These are phyloP conservation scores for Dendryphion nanum DNA, from an alignment of 2,329 filamentous ascomycete genomes.

Conservation along the genomic window DNA sequence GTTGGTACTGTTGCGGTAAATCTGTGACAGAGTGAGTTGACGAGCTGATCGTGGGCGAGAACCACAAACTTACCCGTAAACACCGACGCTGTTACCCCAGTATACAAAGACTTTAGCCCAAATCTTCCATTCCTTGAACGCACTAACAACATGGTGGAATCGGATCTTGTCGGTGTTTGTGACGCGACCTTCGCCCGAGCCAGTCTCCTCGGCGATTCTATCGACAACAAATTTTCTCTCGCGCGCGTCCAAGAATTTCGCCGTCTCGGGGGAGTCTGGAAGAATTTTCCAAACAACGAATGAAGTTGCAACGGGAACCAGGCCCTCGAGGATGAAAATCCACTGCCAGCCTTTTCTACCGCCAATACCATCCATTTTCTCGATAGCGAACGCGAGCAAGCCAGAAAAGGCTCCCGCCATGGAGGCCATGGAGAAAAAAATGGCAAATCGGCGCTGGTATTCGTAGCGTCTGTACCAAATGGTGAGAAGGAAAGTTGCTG, in stretches of 20 bases:
- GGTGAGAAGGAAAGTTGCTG: neutral
- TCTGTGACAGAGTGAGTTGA: neutral
- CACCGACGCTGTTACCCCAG: conserved; percentile 2
- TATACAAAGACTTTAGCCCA: conserved; percentile 4
- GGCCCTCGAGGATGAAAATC: conserved; percentile 58
- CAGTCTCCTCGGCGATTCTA: conserved; percentile 1
- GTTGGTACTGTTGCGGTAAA: neutral
- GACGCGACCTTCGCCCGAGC: conserved; percentile 1
- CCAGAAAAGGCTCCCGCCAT: conserved; percentile 73
- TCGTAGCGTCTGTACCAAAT: conserved; percentile 1
- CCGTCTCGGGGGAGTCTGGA: conserved; percentile 1
- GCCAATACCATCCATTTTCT: conserved; percentile 61
- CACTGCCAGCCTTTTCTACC: neutral
- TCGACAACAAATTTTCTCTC: neutral
- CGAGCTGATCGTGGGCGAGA: neutral
- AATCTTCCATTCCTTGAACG: conserved; percentile 6
- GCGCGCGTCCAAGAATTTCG: neutral
- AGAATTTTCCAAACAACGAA: conserved; percentile 23
- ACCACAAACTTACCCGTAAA: neutral
- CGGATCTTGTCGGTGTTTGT: conserved; percentile 2
- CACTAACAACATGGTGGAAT: neutral
- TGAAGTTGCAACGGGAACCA: conserved; percentile 64
- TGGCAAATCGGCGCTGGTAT: conserved; percentile 65
- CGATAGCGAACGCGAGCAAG: conserved; percentile 66
- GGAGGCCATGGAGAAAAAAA: conserved; percentile 78